Evolutionary conservation across 352 stramenopile genomes (phyloP).

Genomic region (Albugo candida): DNA sequence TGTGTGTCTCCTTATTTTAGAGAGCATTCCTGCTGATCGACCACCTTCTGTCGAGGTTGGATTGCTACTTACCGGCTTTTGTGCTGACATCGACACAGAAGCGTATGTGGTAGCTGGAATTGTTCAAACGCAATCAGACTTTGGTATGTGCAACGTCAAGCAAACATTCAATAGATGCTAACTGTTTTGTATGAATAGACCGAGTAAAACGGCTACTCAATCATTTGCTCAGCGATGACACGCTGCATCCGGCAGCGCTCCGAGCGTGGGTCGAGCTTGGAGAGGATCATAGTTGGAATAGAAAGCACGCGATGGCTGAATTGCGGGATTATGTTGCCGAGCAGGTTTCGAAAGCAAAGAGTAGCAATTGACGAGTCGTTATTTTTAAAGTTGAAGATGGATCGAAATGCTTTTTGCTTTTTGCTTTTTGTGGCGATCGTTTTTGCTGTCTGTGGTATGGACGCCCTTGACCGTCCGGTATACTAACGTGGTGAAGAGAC

Average conservation of each 20-base stretch:
- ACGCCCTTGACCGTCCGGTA: too few species aligned
- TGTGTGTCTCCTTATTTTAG: conserved; percentile 42
- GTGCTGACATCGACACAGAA: conserved; percentile 37
- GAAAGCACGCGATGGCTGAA: conserved; percentile 42
- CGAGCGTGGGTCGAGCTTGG: conserved; percentile 56
- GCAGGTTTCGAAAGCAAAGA: conserved; percentile 7
- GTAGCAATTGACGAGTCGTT: too few species aligned
- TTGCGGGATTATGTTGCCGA: conserved; percentile 57
- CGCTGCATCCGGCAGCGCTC: conserved; percentile 24
- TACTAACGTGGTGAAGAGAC: too few species aligned
- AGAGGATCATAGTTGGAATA: conserved; percentile 49
- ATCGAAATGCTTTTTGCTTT: too few species aligned
- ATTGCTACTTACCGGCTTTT: conserved; percentile 57
- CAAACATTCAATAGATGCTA: not conserved
- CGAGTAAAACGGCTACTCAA: conserved; percentile 42
- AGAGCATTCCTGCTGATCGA: not conserved
- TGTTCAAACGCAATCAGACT: conserved; percentile 37
- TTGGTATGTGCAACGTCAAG: conserved; percentile 14
- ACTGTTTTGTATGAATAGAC: conserved; percentile 16
- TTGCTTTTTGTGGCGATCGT: too few species aligned
- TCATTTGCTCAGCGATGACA: conserved; percentile 46
- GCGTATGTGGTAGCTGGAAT: conserved; percentile 37
- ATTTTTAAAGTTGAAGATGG: too few species aligned
- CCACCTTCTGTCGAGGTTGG: conserved; percentile 7
- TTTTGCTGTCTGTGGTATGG: too few species aligned